A percentile compares a stretch with the other conserved stretches of the same genome.
Evolutionary conservation across 805 yeast genomes (phyloP).

Genomic region (Myxozyma neotropica): DNA sequence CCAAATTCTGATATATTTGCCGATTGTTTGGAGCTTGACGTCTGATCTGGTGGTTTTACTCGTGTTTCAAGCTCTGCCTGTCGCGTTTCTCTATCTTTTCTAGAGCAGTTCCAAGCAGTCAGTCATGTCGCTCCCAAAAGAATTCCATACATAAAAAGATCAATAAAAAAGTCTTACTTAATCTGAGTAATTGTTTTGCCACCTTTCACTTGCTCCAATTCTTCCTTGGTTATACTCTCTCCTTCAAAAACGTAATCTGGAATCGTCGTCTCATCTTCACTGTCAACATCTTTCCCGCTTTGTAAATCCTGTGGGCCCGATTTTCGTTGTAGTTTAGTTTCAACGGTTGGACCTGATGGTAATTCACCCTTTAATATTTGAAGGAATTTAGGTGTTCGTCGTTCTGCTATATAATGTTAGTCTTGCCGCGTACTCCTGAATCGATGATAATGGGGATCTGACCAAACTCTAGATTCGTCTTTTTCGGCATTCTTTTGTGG

Average conservation of each 20-base stretch:
- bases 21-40: neutral
- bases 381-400: slow-evolving; percentile 26
- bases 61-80: neutral
- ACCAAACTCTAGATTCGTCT: slow-evolving; percentile 14
- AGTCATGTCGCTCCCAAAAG: too few species aligned
- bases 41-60: neutral
- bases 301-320: neutral
- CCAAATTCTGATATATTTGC: slow-evolving; percentile 17
- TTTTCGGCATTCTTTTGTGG: slow-evolving; percentile 11
- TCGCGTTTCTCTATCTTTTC: slow-evolving; percentile 1
- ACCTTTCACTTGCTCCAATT: slow-evolving; percentile 21
- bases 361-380: slow-evolving; percentile 24
- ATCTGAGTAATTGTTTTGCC: slow-evolving; percentile 19
- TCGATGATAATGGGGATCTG: too few species aligned
- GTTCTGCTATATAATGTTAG: neutral
- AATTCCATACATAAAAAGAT: too few species aligned
- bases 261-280: slow-evolving; percentile 14
- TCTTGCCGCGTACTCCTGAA: too few species aligned
- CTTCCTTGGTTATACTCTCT: slow-evolving; percentile 22
- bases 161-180: slow-evolving; percentile 9
- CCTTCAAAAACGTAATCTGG: slow-evolving; percentile 30
- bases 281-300: neutral
- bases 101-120: too few species aligned
- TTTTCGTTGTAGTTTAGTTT: slow-evolving; percentile 2
- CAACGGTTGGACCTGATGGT: slow-evolving; percentile 21